These are phyloP conservation scores for Prunus dulcis DNA, from an alignment of 306 rosid species.

Conservation along the genomic window DNA sequence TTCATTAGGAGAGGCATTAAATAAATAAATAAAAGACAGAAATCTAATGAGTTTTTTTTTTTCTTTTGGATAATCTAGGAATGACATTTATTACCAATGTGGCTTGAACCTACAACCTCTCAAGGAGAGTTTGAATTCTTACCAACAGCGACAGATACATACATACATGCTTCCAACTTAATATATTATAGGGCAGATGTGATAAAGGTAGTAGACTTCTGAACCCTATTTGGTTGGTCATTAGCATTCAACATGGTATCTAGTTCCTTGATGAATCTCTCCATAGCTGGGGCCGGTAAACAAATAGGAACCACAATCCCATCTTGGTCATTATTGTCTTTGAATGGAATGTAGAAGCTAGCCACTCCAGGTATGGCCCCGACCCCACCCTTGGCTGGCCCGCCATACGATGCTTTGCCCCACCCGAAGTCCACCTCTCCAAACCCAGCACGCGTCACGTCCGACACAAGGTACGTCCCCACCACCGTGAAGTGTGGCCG, in stretches of 20 bases:
- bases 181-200: background rate
- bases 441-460: constrained; percentile 48
- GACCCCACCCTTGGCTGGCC: constrained; percentile 43
- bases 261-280: constrained; percentile 35
- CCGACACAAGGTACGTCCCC: constrained; percentile 43
- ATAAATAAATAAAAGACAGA: too few species aligned
- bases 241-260: constrained; percentile 4
- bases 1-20: too few species aligned
- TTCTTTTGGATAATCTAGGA: too few species aligned
- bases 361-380: constrained; percentile 52
- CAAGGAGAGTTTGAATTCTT: too few species aligned
- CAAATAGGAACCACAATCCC: constrained; percentile 52
- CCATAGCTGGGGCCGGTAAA: constrained; percentile 48
- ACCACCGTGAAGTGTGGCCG: constrained; percentile 47
- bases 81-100: too few species aligned
- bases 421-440: constrained; percentile 56
- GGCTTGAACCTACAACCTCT: too few species aligned
- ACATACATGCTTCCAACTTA: background rate
- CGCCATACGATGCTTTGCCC: constrained; percentile 54
- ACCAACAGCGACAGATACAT: too few species aligned
- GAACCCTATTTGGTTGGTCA: background rate
- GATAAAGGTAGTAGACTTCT: background rate
- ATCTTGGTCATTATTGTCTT: constrained; percentile 32
- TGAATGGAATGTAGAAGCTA: constrained; percentile 35
- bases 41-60: too few species aligned